These are phyloP conservation scores for Sclerotinia trifoliorum DNA, from an alignment of 2,329 filamentous ascomycete species.

Conservation along the genomic window DNA sequence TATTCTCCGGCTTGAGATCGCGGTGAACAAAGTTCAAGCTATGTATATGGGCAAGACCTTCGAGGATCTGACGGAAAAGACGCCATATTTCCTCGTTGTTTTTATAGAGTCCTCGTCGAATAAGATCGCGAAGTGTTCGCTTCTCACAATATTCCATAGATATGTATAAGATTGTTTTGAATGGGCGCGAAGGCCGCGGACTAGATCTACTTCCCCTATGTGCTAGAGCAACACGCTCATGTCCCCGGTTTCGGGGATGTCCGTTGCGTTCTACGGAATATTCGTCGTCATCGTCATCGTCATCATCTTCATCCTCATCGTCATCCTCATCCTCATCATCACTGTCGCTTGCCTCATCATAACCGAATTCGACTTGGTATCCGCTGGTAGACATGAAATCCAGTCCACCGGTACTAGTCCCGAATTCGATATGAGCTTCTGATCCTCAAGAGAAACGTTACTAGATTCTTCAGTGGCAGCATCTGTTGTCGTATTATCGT, in stretches of 20 bases:
- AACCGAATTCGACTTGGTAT: constrained; percentile 75
- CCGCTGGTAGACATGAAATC: constrained; percentile 92
- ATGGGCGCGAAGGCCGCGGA: constrained; percentile 49
- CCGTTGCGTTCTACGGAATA: constrained; percentile 43
- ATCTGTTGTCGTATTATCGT: constrained; percentile 53
- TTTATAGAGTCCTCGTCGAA: constrained; percentile 70
- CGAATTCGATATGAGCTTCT: constrained; percentile 37
- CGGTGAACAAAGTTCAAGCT: constrained; percentile 89
- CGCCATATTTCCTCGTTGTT: constrained; percentile 82
- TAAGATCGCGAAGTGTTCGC: constrained; percentile 79
- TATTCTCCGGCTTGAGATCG: constrained; percentile 94
- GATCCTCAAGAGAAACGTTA: constrained; percentile 33
- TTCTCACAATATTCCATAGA: constrained; percentile 99
- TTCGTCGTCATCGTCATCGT: constrained; percentile 40
- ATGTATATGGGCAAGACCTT: constrained; percentile 88
- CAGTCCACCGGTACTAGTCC: constrained; percentile 69
- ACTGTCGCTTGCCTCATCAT: constrained; percentile 47
- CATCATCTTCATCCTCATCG: too few relatives aligned
- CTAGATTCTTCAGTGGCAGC: constrained; percentile 34
- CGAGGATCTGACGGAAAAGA: constrained; percentile 84
- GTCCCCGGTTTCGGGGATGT: constrained; percentile 38
- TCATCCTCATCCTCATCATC: constrained; percentile 43
- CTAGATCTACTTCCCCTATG: constrained; percentile 36
- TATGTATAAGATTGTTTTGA: constrained; percentile 82
- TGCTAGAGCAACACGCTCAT: constrained; percentile 29